phyloP scores from a whole-genome alignment of 441 rosid genomes.

The Eruca vesicaria region DNA sequence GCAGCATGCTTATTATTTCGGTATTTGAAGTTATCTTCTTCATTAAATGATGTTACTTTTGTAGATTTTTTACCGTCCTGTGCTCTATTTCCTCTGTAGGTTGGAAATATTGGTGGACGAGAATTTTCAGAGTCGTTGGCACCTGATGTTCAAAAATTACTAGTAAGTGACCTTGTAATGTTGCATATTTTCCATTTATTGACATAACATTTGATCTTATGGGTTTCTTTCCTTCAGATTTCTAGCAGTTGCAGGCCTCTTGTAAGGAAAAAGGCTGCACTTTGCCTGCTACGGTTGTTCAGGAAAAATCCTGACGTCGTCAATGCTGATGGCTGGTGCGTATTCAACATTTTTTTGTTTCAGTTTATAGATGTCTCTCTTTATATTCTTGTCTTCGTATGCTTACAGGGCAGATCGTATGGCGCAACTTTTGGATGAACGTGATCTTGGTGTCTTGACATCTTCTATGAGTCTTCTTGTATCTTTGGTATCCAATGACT shows the following conservation, averaged over 20 bases:
- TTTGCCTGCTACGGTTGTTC: slow-evolving; percentile 89
- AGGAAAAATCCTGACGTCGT: slow-evolving; percentile 96
- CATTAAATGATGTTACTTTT: neutral
- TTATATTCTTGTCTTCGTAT: slow-evolving; percentile 25
- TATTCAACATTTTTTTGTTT: slow-evolving; percentile 4
- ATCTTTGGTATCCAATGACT: slow-evolving; percentile 87
- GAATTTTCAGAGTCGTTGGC: slow-evolving; percentile 98
- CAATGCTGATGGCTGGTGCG: slow-evolving; percentile 96
- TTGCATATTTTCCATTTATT: slow-evolving; percentile 5
- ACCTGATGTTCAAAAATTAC: slow-evolving; percentile 95
- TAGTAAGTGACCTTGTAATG: slow-evolving; percentile 52
- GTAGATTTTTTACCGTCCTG: neutral
- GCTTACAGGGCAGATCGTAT: slow-evolving; percentile 87
- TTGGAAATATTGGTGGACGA: slow-evolving; percentile 98
- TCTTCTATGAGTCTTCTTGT: slow-evolving; percentile 97
- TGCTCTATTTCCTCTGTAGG: slow-evolving; percentile 47
- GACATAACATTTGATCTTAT: slow-evolving; percentile 13
- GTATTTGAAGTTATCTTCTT: neutral
- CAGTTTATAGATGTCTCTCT: slow-evolving; percentile 10
- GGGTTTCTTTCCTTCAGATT: slow-evolving; percentile 55
- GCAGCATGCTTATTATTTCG: neutral
- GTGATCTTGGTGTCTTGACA: slow-evolving; percentile 98
- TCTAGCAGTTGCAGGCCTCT: slow-evolving; percentile 99
- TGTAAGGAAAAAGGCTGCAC: slow-evolving; percentile 97
- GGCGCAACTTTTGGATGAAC: slow-evolving; percentile 99